phyloP scores from a whole-genome alignment of 345 rosid species.

The Rhizophora mangle region DNA sequence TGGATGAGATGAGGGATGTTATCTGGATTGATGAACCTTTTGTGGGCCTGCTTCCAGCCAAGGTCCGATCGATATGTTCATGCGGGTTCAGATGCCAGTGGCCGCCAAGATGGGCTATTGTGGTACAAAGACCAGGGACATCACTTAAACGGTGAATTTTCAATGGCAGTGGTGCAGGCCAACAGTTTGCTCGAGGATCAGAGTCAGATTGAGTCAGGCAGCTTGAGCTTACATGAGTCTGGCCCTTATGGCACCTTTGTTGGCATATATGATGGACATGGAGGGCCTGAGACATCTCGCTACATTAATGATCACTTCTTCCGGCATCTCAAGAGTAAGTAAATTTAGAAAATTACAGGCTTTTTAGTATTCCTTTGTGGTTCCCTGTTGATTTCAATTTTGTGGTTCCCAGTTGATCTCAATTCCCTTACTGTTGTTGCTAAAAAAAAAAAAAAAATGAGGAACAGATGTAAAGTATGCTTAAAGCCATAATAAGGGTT shows the following conservation, averaged over 20 bases:
- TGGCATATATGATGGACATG: slow-evolving; percentile 88
- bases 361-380: slow-evolving; percentile 14
- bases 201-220: slow-evolving; percentile 88
- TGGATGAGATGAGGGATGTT: slow-evolving; percentile 97
- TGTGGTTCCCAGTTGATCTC: slow-evolving; percentile 6
- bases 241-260: slow-evolving; percentile 86
- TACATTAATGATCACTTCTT: slow-evolving; percentile 73
- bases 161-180: slow-evolving; percentile 95
- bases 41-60: slow-evolving; percentile 86
- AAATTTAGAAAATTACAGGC: slow-evolving; percentile 2
- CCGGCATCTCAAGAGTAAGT: slow-evolving; percentile 71
- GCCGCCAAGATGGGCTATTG: slow-evolving; percentile 78
- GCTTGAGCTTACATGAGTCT: slow-evolving; percentile 49
- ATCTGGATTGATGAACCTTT: slow-evolving; percentile 71
- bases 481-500: not conserved
- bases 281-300: slow-evolving; percentile 87
- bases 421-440: not conserved
- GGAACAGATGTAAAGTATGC: not conserved
- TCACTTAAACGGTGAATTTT: slow-evolving; percentile 75
- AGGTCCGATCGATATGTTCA: slow-evolving; percentile 60
- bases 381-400: not conserved
- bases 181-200: slow-evolving; percentile 88
- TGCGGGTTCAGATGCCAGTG: slow-evolving; percentile 49
- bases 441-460: not conserved
- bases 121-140: slow-evolving; percentile 82